A percentile compares a stretch with the other conserved stretches of the same genome.
Conservation (phyloP, 108 stramenopile species). For the Cylindrotheca fusiformis region DNA sequence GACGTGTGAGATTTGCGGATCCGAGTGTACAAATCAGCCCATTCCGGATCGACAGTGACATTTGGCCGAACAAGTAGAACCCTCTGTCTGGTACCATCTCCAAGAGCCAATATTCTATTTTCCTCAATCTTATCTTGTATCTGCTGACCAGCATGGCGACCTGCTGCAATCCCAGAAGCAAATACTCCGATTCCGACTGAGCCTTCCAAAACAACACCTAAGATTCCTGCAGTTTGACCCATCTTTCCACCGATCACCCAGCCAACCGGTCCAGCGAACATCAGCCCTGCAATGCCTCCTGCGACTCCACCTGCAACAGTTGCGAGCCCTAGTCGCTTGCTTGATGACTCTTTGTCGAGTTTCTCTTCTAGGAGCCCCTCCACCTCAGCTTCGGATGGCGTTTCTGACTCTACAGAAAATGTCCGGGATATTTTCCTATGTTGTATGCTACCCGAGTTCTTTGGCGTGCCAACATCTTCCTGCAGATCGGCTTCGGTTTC, state of each 20-base stretch:
- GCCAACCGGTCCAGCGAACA: conserved; percentile 56
- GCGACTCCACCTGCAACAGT: conserved; percentile 56
- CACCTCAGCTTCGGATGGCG: not conserved
- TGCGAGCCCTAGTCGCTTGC: conserved; percentile 34
- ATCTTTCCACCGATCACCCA: conserved; percentile 26
- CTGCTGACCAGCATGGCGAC: conserved; percentile 44
- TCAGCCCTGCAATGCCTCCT: conserved; percentile 60
- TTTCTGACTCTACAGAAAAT: not conserved
- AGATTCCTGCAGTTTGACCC: conserved; percentile 21
- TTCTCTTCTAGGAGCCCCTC: conserved; percentile 10
- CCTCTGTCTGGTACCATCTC: conserved; percentile 37
- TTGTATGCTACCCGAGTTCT: not conserved
- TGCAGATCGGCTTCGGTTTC: not conserved
- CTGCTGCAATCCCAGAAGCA: conserved; percentile 65
- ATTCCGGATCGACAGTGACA: conserved; percentile 66
- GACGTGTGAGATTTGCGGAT: conserved; percentile 30
- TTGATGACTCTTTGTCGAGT: not conserved
- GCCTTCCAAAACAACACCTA: conserved; percentile 33
- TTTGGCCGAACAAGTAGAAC: conserved; percentile 74
- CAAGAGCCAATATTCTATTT: conserved; percentile 49
- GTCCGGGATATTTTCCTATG: not conserved
- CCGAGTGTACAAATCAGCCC: conserved; percentile 54
- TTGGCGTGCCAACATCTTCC: not conserved
- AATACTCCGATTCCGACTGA: conserved; percentile 59
- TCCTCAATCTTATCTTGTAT: conserved; percentile 48